These are phyloP conservation scores for Medicago lupulina DNA, from an alignment of 306 rosid species.

Conservation along the genomic window DNA sequence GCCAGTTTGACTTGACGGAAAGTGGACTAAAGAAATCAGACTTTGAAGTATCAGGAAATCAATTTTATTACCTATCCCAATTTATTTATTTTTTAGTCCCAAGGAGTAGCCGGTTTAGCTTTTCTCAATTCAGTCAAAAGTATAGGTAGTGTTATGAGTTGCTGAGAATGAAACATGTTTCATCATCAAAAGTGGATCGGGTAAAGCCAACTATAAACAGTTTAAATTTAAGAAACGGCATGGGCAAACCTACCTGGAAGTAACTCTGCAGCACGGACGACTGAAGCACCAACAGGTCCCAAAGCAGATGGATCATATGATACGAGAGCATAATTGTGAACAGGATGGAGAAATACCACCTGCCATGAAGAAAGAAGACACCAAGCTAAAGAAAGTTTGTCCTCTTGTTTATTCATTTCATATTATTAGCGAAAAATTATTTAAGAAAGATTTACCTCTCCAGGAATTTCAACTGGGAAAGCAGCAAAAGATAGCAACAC, in stretches of 20 bases:
- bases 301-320: slow-evolving; percentile 94
- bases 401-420: slow-evolving; percentile 32
- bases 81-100: not conserved
- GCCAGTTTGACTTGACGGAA: slow-evolving; percentile 27
- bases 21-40: slow-evolving; percentile 26
- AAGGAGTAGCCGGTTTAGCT: slow-evolving; percentile 13
- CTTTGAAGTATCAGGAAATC: slow-evolving; percentile 13
- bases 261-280: slow-evolving; percentile 84
- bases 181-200: slow-evolving; percentile 6
- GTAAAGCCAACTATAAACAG: slow-evolving; percentile 16
- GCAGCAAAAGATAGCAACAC: slow-evolving; percentile 95
- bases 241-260: slow-evolving; percentile 73
- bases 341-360: slow-evolving; percentile 98
- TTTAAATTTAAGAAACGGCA: not conserved
- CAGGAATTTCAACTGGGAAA: slow-evolving; percentile 92
- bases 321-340: slow-evolving; percentile 90
- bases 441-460: slow-evolving; percentile 71
- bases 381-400: not conserved
- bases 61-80: not conserved
- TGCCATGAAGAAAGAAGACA: slow-evolving; percentile 47
- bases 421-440: slow-evolving; percentile 18
- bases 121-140: slow-evolving; percentile 21
- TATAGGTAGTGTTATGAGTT: slow-evolving; percentile 7
- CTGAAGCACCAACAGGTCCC: slow-evolving; percentile 83
- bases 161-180: slow-evolving; percentile 17